These are phyloP conservation scores for Blastomyces silverae DNA, from an alignment of 2,329 filamentous ascomycete species.

Conservation along the genomic window DNA sequence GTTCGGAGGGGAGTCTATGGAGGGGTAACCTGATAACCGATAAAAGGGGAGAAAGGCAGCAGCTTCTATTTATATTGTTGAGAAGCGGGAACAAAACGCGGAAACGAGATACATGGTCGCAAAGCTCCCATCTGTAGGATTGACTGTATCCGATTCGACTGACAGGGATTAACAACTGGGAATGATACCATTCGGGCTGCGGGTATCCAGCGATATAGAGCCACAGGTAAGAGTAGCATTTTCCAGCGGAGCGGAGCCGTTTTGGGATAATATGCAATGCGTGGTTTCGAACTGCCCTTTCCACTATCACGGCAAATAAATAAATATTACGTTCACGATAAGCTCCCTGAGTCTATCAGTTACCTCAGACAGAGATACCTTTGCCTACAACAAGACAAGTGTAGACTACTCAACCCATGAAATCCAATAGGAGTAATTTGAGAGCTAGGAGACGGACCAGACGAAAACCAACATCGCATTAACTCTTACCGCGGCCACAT, in stretches of 20 bases:
- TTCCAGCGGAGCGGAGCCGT: background rate
- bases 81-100: background rate
- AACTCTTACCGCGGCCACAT: background rate
- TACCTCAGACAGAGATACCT: background rate
- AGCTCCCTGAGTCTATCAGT: background rate
- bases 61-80: constrained; percentile 2
- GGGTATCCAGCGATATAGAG: constrained; percentile 6
- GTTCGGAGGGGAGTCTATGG: background rate
- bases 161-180: constrained; percentile 1
- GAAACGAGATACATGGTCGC: background rate
- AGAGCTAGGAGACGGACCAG: background rate
- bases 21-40: background rate
- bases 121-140: background rate
- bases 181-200: background rate
- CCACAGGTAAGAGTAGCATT: background rate
- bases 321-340: background rate
- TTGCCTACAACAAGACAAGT: background rate
- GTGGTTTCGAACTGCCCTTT: background rate
- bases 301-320: background rate
- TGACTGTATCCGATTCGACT: background rate
- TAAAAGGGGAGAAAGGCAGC: background rate
- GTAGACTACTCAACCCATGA: background rate
- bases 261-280: background rate
- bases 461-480: background rate
- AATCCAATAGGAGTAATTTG: background rate